Evolutionary conservation across 345 rosid species (phyloP), one percentile per base, ranked within the genome.

Genomic region (Hypericum androsaemum): DNA sequence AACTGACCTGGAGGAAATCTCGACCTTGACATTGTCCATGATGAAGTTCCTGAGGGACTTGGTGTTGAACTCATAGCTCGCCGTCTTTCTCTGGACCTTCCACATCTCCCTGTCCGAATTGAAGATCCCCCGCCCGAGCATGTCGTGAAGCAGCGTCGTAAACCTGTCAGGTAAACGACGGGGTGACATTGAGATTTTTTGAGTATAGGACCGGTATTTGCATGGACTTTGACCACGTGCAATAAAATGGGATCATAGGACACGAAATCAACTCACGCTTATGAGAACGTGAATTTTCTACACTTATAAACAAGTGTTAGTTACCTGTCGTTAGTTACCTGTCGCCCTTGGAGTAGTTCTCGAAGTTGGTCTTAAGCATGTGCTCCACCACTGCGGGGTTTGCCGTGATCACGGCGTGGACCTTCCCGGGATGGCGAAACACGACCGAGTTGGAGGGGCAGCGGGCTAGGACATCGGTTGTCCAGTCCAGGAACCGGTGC

Each of bases 401-500:
- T 6, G 70, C 78, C 0, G 81, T 73, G 59, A 77, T 16, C 54
- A 73, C 10, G 38, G 75, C 74, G 42, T 46, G 58, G 57, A 15
- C 40, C 14, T 40, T 50, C 0, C 66, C 68, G 0, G 75, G 73
- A 5, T 72, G 74, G 37, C 13, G 47, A 42, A 66, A 54, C 17
- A 61, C 45, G 7, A 61, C 64, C 10, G 66, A 47, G 61, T 60
- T 43, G 47, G 58, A 40, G 15, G 75, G 80, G 22, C 68, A 52
- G 10, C 38, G 28, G 3, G 50, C 12, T 12, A 77, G 74, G 14
- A 56, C 54, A 17, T 75, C 56, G 15, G 88, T 80, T 71, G 82
- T 84, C 96, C 96, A 84, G 16, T 84, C 76, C 7, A 84, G 69
- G n/a, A 88, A 82, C 58, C 80, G 79, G 42, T 46, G 59, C 0